Percentiles rank a stretch among this genome's conserved stretches.
phyloP scores from a whole-genome alignment of 2,329 filamentous ascomycete species.

The Beauveria brongniartii region DNA sequence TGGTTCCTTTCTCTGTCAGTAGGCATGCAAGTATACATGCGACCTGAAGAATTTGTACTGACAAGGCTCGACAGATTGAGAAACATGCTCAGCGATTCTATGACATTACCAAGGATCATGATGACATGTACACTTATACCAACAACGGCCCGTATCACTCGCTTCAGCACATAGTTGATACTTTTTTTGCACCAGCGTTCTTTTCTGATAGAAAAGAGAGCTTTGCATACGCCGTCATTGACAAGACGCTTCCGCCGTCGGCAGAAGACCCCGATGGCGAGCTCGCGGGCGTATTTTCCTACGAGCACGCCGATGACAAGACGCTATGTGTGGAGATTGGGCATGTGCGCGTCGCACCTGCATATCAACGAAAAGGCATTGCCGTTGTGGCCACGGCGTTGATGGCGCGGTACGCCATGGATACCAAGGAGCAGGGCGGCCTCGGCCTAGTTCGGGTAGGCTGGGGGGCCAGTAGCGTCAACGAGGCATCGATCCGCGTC shows the following conservation, averaged over 20 bases:
- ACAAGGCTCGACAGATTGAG: not conserved
- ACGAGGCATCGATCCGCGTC: not conserved
- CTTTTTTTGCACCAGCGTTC: not conserved
- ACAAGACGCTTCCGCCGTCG: not conserved
- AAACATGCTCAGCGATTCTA: constrained; percentile 1
- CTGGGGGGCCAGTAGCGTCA: constrained; percentile 4
- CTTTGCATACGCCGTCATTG: constrained; percentile 3
- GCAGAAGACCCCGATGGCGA: not conserved
- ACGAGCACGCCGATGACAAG: not conserved
- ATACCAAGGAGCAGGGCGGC: not conserved
- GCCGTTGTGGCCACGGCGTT: not conserved
- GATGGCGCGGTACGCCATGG: not conserved
- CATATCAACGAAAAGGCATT: not conserved
- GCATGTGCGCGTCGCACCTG: constrained; percentile 1
- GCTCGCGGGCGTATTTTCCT: not conserved
- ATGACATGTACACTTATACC: not conserved
- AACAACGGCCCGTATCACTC: constrained; percentile 1
- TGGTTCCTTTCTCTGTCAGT: constrained; percentile 1
- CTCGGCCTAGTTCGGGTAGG: not conserved
- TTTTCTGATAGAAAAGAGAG: not conserved
- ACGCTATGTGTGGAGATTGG: not conserved
- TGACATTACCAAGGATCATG: constrained; percentile 3
- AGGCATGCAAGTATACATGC: no score
- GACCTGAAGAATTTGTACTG: not conserved
- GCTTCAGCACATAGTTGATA: not conserved